Evolutionary conservation across 2,329 filamentous ascomycete species (phyloP), one percentile per base, ranked within the genome.

Genomic region (Venturia effusa): DNA sequence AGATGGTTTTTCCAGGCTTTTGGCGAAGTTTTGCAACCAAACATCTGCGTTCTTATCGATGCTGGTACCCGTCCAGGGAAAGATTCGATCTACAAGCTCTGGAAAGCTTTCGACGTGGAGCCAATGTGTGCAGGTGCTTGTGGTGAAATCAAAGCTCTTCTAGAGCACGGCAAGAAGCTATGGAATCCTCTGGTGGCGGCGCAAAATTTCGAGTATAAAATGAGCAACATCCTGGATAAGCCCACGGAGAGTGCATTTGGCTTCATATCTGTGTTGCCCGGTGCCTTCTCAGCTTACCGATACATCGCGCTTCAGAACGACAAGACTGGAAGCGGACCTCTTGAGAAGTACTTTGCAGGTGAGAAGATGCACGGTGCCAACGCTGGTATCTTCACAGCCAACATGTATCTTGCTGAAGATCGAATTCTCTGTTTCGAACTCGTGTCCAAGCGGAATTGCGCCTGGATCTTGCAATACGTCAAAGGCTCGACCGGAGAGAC

Each of bases 121-220:
- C 94, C 94, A 59, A 97, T 96, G 88, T 97, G 94, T 73, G 94
- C 89, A 69, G 94, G 94, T 69, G 93, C 94, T 70, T 99, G 94
- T 76, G 94, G 94, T 77, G 94, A 99, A 76, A 99, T 99, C 80
- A 97, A 99, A 77, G 93, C 93, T 68, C 97, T 97, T 92, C 81
- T 97, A 78, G 88, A 88, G 32, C 85, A 85, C 65, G 92, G 93
- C 67, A 93, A 89, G 76, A 92, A 95, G 70, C 83, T 99, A 41
- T 74, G 97, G 68, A 99, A 97, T 71, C 94, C 94, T 0, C 83
- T 99, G 4, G 90, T 99, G 27, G 94, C 94, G 1, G 92, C 92
- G 0, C 94, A 99, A 72, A 99, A 99, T 73, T 99, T 99, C 70
- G 94, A 99, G 79, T 99, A 99, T 83, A 99, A 99, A 83, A 96